Conservation (phyloP, 345 rosid species). For the Lepidium sativum region DNA sequence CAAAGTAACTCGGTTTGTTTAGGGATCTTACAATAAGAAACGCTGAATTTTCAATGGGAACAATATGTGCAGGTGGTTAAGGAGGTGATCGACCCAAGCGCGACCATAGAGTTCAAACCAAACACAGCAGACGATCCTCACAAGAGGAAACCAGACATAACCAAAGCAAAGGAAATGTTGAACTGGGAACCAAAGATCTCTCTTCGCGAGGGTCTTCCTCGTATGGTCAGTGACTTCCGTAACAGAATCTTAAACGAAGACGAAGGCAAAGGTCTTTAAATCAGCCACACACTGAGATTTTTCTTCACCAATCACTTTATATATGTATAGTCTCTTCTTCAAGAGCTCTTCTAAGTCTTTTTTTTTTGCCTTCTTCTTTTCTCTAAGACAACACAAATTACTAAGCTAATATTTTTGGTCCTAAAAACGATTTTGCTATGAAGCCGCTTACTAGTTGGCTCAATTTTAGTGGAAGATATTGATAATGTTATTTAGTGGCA, state of each 20-base stretch:
- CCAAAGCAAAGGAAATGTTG: conserved; percentile 78
- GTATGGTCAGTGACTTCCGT: conserved; percentile 85
- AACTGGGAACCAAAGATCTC: conserved; percentile 96
- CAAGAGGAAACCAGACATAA: conserved; percentile 88
- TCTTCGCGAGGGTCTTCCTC: conserved; percentile 92
- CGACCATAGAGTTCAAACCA: conserved; percentile 76
- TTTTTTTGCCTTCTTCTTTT: background rate
- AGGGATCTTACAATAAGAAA: too few species aligned
- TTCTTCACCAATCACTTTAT: background rate
- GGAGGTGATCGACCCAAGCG: conserved; percentile 84
- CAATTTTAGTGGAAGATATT: background rate
- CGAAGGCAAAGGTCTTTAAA: conserved; percentile 58
- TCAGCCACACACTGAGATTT: background rate
- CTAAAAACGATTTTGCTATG: background rate
- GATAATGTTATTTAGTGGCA: background rate
- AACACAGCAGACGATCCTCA: conserved; percentile 97
- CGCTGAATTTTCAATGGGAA: background rate
- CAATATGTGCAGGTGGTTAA: conserved; percentile 59
- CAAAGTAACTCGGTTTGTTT: too few species aligned
- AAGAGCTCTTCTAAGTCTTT: conserved; percentile 17
- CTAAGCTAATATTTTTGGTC: background rate
- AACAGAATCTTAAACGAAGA: conserved; percentile 79
- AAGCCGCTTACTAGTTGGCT: background rate
- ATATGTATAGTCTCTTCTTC: conserved; percentile 26
- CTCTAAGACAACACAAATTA: background rate